Conservation (phyloP, 306 rosid species). For the Dalbergia cochinchinensis region DNA sequence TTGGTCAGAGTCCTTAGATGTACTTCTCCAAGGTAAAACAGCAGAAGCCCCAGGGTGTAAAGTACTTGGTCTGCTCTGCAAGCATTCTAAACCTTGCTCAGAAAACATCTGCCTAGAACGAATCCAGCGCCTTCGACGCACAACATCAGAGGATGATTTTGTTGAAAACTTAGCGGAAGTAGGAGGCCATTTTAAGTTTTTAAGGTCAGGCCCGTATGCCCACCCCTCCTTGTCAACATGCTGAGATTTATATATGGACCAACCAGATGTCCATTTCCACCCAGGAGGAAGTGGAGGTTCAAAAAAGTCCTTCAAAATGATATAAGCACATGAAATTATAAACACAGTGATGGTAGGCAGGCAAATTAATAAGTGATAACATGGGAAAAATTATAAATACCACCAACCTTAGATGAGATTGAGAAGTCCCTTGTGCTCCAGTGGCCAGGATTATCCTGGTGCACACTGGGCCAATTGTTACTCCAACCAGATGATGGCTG, state of each 20-base stretch:
- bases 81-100: slow-evolving; percentile 49
- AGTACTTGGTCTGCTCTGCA: slow-evolving; percentile 55
- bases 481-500: slow-evolving; percentile 77
- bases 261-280: slow-evolving; percentile 78
- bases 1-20: slow-evolving; percentile 71
- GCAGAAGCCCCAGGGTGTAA: slow-evolving; percentile 75
- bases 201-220: slow-evolving; percentile 76
- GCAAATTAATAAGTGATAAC: slow-evolving; percentile 22
- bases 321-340: slow-evolving; percentile 33
- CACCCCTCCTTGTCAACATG: slow-evolving; percentile 87
- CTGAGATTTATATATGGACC: slow-evolving; percentile 75
- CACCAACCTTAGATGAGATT: slow-evolving; percentile 68
- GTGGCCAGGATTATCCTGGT: slow-evolving; percentile 62
- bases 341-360: slow-evolving; percentile 12
- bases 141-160: slow-evolving; percentile 66
- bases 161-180: slow-evolving; percentile 66
- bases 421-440: slow-evolving; percentile 80
- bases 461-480: slow-evolving; percentile 56
- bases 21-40: slow-evolving; percentile 88
- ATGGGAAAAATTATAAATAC: slow-evolving; percentile 14
- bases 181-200: slow-evolving; percentile 71
- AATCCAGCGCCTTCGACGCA: slow-evolving; percentile 79
- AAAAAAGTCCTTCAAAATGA: slow-evolving; percentile 74
- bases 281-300: slow-evolving; percentile 89
- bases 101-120: slow-evolving; percentile 65